Percentiles rank a stretch among this genome's conserved stretches.
Conservation (phyloP, 192 early-diverging fungal species). For the Funneliformis geosporum region DNA sequence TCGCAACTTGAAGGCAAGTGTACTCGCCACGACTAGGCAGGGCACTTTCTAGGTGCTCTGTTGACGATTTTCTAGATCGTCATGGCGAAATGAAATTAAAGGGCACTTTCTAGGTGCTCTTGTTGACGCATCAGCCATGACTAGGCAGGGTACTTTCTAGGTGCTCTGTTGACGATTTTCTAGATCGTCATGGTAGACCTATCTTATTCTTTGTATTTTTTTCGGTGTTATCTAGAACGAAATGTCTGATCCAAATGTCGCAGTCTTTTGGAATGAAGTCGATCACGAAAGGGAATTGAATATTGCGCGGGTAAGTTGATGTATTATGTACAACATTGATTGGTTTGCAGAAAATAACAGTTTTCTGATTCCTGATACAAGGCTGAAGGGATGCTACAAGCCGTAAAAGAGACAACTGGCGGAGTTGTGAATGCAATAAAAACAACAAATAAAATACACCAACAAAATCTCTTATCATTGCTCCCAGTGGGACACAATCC, state of each 20-base stretch:
- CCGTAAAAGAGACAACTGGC: background rate
- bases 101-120: background rate
- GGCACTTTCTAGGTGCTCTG: background rate
- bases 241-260: conserved; percentile 19
- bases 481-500: background rate
- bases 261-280: conserved; percentile 19
- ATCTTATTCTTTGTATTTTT: background rate
- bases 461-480: background rate
- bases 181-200: conserved; percentile 22
- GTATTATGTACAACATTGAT: background rate
- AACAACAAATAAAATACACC: background rate
- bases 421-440: background rate
- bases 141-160: conserved; percentile 20
- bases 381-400: background rate
- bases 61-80: conserved; percentile 27
- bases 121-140: conserved; percentile 17
- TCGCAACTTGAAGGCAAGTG: conserved; percentile 23
- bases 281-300: conserved; percentile 13
- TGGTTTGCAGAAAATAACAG: background rate
- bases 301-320: conserved; percentile 24
- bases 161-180: conserved; percentile 7
- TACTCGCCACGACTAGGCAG: conserved; percentile 24
- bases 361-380: background rate
- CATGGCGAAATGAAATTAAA: conserved; percentile 1
- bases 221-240: conserved; percentile 13